phyloP scores from a whole-genome alignment of 2,329 filamentous ascomycete genomes.

The Apiospora pterosperma region DNA sequence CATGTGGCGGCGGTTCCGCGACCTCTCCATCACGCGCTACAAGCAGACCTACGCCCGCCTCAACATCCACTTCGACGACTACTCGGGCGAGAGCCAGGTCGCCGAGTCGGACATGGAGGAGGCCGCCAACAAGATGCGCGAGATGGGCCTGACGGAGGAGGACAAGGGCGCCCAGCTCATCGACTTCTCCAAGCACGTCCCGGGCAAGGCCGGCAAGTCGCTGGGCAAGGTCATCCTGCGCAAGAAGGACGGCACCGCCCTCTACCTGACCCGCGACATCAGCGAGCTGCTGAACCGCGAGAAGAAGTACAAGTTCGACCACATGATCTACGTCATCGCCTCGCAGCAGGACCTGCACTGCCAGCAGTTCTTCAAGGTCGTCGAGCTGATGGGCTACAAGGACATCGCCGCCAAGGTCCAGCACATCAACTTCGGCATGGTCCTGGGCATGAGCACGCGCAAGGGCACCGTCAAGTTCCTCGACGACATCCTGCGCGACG shows the following conservation, averaged over 20 bases:
- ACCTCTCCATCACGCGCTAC: constrained; percentile 57
- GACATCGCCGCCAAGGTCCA: constrained; percentile 66
- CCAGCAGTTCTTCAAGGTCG: constrained; percentile 72
- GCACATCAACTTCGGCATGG: constrained; percentile 74
- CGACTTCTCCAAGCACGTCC: constrained; percentile 66
- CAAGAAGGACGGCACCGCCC: constrained; percentile 70
- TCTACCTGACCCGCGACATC: constrained; percentile 77
- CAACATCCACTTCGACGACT: constrained; percentile 60
- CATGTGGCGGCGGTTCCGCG: constrained; percentile 56
- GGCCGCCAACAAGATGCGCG: constrained; percentile 58
- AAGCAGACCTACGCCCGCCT: constrained; percentile 56
- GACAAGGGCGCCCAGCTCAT: constrained; percentile 71
- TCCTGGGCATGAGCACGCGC: constrained; percentile 67
- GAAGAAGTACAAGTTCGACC: constrained; percentile 62
- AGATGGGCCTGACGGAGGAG: constrained; percentile 64
- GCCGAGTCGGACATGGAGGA: constrained; percentile 63
- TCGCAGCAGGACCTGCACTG: constrained; percentile 71
- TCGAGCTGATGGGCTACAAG: constrained; percentile 66
- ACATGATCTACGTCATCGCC: constrained; percentile 78
- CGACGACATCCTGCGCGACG: constrained; percentile 69
- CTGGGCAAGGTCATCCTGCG: constrained; percentile 69
- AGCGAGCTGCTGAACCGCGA: constrained; percentile 67
- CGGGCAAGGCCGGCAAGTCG: constrained; percentile 64
- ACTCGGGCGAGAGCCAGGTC: constrained; percentile 73
- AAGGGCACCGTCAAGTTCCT: constrained; percentile 63